These are phyloP conservation scores for Curvularia sp. DNA, from an alignment of 2,329 filamentous ascomycete species.

Conservation along the genomic window DNA sequence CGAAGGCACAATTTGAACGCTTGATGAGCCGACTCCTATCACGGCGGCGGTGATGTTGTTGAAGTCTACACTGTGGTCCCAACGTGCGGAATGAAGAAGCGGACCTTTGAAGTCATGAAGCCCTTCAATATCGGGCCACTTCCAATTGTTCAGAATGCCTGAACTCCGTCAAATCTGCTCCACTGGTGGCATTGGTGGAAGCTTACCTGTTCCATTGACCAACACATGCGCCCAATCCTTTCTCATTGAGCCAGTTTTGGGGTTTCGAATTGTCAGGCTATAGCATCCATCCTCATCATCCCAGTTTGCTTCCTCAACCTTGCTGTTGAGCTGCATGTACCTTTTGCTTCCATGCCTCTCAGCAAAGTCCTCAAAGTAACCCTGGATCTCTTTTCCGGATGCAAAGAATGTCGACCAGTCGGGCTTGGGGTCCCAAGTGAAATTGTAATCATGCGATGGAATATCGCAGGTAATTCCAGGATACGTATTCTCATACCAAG, in stretches of 20 bases:
- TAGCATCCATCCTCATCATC: slow-evolving; percentile 51
- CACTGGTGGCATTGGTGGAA: background rate
- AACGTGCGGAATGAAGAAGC: slow-evolving; percentile 54
- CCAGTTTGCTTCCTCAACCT: slow-evolving; percentile 55
- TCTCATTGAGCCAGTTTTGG: slow-evolving; percentile 41
- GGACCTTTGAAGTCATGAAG: slow-evolving; percentile 54
- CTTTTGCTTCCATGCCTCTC: slow-evolving; percentile 63
- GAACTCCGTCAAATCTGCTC: slow-evolving; percentile 50
- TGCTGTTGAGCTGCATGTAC: slow-evolving; percentile 56
- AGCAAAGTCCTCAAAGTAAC: slow-evolving; percentile 59
- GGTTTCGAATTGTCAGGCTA: slow-evolving; percentile 49
- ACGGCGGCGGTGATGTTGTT: slow-evolving; percentile 40
- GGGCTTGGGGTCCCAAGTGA: slow-evolving; percentile 66
- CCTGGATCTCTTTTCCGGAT: slow-evolving; percentile 57
- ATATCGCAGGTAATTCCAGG: slow-evolving; percentile 47
- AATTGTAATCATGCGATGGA: slow-evolving; percentile 65
- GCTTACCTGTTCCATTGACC: slow-evolving; percentile 54
- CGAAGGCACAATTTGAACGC: slow-evolving; percentile 48
- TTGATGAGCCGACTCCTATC: slow-evolving; percentile 46
- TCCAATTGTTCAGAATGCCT: slow-evolving; percentile 55
- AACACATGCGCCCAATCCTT: slow-evolving; percentile 51
- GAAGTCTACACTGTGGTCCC: slow-evolving; percentile 51
- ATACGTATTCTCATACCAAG: slow-evolving; percentile 47
- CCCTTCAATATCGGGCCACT: slow-evolving; percentile 54
- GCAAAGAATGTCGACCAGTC: slow-evolving; percentile 62